Percentiles rank a stretch among this genome's conserved stretches.
phyloP scores from a whole-genome alignment of 129 eudicot genomes.

The Flaveria ramosissima region DNA sequence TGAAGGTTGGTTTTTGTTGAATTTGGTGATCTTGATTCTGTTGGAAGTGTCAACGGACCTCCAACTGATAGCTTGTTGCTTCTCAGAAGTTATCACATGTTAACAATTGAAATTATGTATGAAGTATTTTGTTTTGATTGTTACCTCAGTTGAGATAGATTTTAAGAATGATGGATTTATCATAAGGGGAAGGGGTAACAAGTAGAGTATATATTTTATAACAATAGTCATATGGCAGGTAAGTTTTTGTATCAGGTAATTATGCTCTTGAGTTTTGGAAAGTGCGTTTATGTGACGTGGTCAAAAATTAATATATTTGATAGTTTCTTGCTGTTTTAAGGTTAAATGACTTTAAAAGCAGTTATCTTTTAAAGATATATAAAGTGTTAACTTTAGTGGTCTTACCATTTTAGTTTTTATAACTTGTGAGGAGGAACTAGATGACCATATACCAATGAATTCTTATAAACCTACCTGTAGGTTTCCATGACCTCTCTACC shows the following conservation, averaged over 20 bases:
- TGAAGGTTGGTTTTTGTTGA: neutral
- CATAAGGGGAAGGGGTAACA: no score
- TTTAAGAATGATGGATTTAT: slow-evolving; percentile 9
- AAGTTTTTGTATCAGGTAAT: slow-evolving; percentile 1
- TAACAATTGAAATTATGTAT: neutral
- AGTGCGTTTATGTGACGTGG: neutral
- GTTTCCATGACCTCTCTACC: slow-evolving; percentile 7
- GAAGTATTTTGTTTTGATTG: slow-evolving; percentile 3
- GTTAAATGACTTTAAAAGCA: neutral
- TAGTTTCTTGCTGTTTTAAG: neutral
- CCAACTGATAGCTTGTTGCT: slow-evolving; percentile 1
- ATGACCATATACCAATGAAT: neutral
- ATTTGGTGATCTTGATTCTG: slow-evolving; percentile 7
- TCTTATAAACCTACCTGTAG: slow-evolving; percentile 4
- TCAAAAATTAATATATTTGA: neutral
- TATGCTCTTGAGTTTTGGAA: neutral
- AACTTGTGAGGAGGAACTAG: slow-evolving; percentile 17
- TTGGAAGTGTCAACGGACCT: slow-evolving; percentile 13
- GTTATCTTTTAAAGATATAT: neutral
- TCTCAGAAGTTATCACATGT: slow-evolving; percentile 14
- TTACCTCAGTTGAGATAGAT: neutral
- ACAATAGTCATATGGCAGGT: neutral
- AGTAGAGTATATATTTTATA: neutral
- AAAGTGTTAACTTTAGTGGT: neutral
- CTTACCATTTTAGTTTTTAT: neutral